phyloP scores from a whole-genome alignment of 768 basidiomycete species.

The Mycena rosella region DNA sequence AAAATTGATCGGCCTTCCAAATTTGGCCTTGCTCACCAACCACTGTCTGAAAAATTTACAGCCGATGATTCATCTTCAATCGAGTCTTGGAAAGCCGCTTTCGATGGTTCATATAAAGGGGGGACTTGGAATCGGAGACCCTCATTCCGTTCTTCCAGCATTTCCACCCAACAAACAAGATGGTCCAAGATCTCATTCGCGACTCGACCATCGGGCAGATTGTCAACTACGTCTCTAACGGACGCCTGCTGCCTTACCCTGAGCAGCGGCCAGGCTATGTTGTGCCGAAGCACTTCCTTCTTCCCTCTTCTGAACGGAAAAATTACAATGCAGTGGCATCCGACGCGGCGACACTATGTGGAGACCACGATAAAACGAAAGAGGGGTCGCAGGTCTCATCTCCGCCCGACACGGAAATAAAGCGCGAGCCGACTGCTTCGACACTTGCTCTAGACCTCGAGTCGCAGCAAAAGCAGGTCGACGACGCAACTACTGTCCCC shows the following conservation, averaged over 20 bases:
- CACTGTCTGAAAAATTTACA: not conserved
- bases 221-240: constrained; percentile 42
- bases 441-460: constrained; percentile 11
- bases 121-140: not conserved
- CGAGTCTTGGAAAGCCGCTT: not conserved
- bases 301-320: constrained; percentile 14
- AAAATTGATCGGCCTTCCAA: no score
- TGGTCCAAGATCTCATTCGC: constrained; percentile 39
- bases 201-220: constrained; percentile 47
- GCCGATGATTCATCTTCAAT: constrained; percentile 21
- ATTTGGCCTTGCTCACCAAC: constrained; percentile 24
- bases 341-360: constrained; percentile 30
- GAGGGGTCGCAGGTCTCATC: constrained; percentile 10
- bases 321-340: constrained; percentile 32
- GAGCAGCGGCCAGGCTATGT: constrained; percentile 37
- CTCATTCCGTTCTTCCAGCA: not conserved
- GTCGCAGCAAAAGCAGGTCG: constrained; percentile 22
- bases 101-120: constrained; percentile 17
- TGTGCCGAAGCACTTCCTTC: constrained; percentile 25
- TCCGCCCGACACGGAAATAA: constrained; percentile 25
- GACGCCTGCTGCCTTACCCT: constrained; percentile 37
- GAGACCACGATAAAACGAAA: constrained; percentile 13
- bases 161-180: not conserved
- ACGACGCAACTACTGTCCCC: constrained; percentile 13
- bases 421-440: constrained; percentile 13